phyloP scores from a whole-genome alignment of 495 filamentous ascomycete species.

The Tuber brumale region DNA sequence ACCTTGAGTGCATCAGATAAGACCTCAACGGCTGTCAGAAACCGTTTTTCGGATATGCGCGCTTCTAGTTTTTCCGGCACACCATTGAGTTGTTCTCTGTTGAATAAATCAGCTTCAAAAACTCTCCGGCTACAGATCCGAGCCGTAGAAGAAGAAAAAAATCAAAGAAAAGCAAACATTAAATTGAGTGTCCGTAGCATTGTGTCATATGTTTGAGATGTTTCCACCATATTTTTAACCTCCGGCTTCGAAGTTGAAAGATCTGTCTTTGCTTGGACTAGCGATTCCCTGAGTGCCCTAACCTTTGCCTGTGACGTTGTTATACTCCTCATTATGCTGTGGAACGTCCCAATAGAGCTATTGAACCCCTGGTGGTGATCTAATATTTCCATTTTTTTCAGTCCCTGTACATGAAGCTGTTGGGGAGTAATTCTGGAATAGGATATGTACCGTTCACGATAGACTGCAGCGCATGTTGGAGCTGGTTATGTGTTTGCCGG shows the following conservation, averaged over 20 bases:
- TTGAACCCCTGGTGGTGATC: constrained; percentile 99
- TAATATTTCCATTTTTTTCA: constrained; percentile 32
- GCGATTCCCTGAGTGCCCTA: constrained; percentile 69
- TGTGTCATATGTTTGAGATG: constrained; percentile 84
- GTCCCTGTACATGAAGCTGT: constrained; percentile 8
- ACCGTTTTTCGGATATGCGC: constrained; percentile 90
- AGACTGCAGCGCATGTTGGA: constrained; percentile 84
- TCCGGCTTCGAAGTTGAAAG: constrained; percentile 85
- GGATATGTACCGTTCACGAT: constrained; percentile 68
- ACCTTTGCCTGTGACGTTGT: constrained; percentile 80
- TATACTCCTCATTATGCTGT: constrained; percentile 94
- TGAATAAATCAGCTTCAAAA: constrained; percentile 17
- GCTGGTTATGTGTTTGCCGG: constrained; percentile 66
- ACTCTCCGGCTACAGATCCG: not conserved
- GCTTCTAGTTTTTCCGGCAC: constrained; percentile 90
- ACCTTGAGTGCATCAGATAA: constrained; percentile 77
- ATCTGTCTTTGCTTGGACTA: constrained; percentile 73
- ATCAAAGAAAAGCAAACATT: constrained; percentile 47
- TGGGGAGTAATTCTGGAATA: not conserved
- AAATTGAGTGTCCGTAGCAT: constrained; percentile 76
- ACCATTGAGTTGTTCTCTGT: constrained; percentile 70
- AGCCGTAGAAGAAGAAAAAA: not conserved
- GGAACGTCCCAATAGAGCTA: constrained; percentile 96
- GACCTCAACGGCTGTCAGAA: constrained; percentile 84
- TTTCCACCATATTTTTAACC: constrained; percentile 73